phyloP scores from a whole-genome alignment of 2,329 filamentous ascomycete genomes.

The Basipetospora chlamydospora region DNA sequence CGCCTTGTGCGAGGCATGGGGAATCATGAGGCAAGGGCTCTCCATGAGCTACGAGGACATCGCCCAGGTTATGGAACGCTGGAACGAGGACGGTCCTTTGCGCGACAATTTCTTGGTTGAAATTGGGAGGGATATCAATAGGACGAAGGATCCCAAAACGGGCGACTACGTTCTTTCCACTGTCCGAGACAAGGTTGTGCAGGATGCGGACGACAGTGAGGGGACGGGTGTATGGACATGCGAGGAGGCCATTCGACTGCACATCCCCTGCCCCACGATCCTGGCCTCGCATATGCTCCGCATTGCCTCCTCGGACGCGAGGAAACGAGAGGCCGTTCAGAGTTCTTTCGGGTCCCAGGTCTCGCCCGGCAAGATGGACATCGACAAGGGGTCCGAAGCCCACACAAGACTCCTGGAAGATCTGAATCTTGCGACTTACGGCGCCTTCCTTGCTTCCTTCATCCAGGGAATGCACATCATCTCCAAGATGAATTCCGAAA shows the following conservation, averaged over 20 bases:
- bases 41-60: constrained; percentile 46
- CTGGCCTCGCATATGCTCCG: constrained; percentile 47
- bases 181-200: constrained; percentile 56
- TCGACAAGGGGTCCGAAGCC: constrained; percentile 16
- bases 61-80: constrained; percentile 40
- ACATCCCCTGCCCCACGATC: constrained; percentile 52
- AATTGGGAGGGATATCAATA: constrained; percentile 48
- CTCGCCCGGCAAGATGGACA: background rate
- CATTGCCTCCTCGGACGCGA: constrained; percentile 46
- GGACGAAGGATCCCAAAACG: constrained; percentile 25
- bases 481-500: constrained; percentile 37
- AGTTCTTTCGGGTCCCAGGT: background rate
- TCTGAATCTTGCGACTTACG: constrained; percentile 46
- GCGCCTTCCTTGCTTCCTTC: constrained; percentile 45
- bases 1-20: constrained; percentile 49
- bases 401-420: constrained; percentile 47
- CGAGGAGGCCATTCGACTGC: constrained; percentile 43
- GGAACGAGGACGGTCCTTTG: constrained; percentile 45
- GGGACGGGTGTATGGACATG: constrained; percentile 54
- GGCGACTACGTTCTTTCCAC: constrained; percentile 40
- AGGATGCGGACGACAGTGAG: constrained; percentile 51
- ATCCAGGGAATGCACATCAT: constrained; percentile 54
- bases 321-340: constrained; percentile 32
- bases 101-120: constrained; percentile 44
- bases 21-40: constrained; percentile 42